phyloP scores from a whole-genome alignment of 768 basidiomycete genomes.

The Collybia mongolica region DNA sequence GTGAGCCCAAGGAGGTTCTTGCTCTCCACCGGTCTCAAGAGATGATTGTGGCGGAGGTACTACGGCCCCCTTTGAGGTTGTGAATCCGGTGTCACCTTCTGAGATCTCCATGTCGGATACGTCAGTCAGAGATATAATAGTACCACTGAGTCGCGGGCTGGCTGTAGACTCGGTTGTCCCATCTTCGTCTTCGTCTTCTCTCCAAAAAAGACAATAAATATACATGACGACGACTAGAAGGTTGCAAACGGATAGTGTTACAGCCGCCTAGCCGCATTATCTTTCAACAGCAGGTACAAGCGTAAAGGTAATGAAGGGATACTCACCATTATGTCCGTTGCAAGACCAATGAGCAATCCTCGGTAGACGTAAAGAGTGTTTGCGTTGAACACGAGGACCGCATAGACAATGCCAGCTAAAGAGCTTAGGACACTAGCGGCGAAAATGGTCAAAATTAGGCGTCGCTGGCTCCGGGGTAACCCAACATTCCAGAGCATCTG shows the following conservation, averaged over 20 bases:
- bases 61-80: no score
- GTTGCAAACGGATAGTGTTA: slow-evolving; percentile 20
- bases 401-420: slow-evolving; percentile 16
- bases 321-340: slow-evolving; percentile 17
- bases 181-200: slow-evolving; percentile 5
- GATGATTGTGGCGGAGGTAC: no score
- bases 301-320: no score
- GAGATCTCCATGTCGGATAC: no score
- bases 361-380: slow-evolving; percentile 5
- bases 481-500: slow-evolving; percentile 21
- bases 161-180: slow-evolving; percentile 4
- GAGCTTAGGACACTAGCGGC: slow-evolving; percentile 20
- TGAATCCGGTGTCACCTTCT: no score
- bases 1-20: no score
- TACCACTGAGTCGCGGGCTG: no score
- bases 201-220: slow-evolving; percentile 9
- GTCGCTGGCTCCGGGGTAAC: slow-evolving; percentile 16
- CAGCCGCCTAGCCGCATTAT: slow-evolving; percentile 9
- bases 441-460: slow-evolving; percentile 22
- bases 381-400: slow-evolving; percentile 13
- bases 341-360: slow-evolving; percentile 8
- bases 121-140: no score
- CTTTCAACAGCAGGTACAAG: no score
- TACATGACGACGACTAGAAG: slow-evolving; percentile 17
- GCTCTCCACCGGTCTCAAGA: no score